Evolutionary conservation across 116 monocot species (phyloP).

Genomic region (Posidonia oceanica): DNA sequence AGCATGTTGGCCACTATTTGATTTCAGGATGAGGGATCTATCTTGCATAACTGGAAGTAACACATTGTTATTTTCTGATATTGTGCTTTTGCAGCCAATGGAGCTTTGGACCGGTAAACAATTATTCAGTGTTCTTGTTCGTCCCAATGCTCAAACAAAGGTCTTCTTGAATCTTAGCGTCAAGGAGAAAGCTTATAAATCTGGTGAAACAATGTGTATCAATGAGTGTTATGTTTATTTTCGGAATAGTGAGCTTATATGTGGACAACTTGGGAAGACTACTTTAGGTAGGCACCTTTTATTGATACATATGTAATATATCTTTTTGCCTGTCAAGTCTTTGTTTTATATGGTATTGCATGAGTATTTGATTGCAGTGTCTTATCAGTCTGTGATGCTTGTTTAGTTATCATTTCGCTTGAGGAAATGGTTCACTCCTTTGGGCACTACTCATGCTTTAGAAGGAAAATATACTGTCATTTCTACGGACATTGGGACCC

Average conservation of each 20-base stretch:
- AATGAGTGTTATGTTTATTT: slow-evolving; percentile 84
- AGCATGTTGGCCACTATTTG: too few species aligned
- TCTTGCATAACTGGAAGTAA: too few species aligned
- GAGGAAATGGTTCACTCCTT: too few species aligned
- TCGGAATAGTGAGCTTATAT: slow-evolving; percentile 86
- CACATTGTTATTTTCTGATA: not conserved
- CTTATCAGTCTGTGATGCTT: too few species aligned
- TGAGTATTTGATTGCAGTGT: too few species aligned
- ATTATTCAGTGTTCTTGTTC: slow-evolving; percentile 80
- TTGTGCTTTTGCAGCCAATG: slow-evolving; percentile 44
- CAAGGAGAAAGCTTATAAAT: slow-evolving; percentile 56
- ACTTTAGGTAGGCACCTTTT: slow-evolving; percentile 59
- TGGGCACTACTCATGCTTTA: too few species aligned
- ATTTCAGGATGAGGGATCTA: too few species aligned
- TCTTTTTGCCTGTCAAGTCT: not conserved
- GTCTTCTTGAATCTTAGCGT: slow-evolving; percentile 73
- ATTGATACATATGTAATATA: not conserved
- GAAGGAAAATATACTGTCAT: too few species aligned
- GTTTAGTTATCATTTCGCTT: too few species aligned
- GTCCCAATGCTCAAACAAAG: slow-evolving; percentile 70
- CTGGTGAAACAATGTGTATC: slow-evolving; percentile 69
- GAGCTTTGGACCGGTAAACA: slow-evolving; percentile 99
- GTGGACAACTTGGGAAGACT: slow-evolving; percentile 85
- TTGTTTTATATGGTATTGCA: too few species aligned
- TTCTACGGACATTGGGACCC: too few species aligned